Percentiles rank a stretch among this genome's conserved stretches.
Conservation (phyloP, 129 eudicot genomes). For the Tagetes erecta region DNA sequence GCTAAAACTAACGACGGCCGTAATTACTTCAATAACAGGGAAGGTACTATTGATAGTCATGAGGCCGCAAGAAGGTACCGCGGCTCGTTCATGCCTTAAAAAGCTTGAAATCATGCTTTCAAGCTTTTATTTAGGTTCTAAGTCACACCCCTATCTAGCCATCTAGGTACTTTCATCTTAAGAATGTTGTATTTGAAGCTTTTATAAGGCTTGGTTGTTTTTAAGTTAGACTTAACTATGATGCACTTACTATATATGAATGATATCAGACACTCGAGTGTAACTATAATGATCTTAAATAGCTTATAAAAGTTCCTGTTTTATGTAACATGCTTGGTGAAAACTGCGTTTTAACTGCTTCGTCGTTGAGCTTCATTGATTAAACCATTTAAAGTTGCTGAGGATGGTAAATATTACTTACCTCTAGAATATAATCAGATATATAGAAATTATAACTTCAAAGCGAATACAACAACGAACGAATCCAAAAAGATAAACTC, state of each 20-base stretch:
- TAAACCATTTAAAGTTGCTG: too few relatives aligned
- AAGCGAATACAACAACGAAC: neutral
- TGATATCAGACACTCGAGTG: neutral
- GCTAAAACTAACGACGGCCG: slow-evolving; percentile 18
- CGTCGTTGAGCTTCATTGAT: too few relatives aligned
- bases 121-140: neutral
- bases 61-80: slow-evolving; percentile 1
- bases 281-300: neutral
- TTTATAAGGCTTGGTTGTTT: slow-evolving; percentile 15
- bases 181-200: slow-evolving; percentile 11
- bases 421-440: neutral
- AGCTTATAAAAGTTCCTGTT: too few relatives aligned
- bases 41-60: neutral
- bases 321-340: too few relatives aligned
- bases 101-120: neutral
- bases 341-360: too few relatives aligned
- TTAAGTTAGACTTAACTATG: neutral
- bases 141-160: slow-evolving; percentile 1
- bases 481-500: slow-evolving; percentile 1
- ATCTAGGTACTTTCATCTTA: neutral
- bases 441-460: neutral
- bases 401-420: neutral
- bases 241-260: slow-evolving; percentile 14
- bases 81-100: neutral
- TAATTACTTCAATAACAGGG: neutral